phyloP scores from a whole-genome alignment of 192 early-diverging fungal species.

The Coemansia sp. region DNA sequence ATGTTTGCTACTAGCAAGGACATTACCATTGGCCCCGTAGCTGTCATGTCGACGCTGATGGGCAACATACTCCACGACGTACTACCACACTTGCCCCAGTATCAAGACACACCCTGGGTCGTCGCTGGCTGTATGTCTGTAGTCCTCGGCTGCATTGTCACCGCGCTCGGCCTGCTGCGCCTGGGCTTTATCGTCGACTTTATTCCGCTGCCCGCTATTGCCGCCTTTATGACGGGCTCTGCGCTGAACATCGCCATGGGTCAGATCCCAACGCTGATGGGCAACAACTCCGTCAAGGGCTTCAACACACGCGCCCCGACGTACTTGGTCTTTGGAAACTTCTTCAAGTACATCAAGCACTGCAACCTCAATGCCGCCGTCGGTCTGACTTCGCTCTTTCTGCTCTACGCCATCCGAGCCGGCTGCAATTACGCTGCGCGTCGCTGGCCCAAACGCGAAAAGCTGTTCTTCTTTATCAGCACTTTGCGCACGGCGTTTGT shows the following conservation, averaged over 20 bases:
- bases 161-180: constrained; percentile 75
- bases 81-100: constrained; percentile 43
- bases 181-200: constrained; percentile 89
- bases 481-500: constrained; percentile 76
- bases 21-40: constrained; percentile 74
- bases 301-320: constrained; percentile 70
- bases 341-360: constrained; percentile 55
- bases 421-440: constrained; percentile 33
- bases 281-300: constrained; percentile 65
- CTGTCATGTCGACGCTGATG: constrained; percentile 78
- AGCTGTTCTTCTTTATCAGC: constrained; percentile 65
- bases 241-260: constrained; percentile 79
- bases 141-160: constrained; percentile 72
- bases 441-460: constrained; percentile 54
- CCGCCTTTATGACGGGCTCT: constrained; percentile 87
- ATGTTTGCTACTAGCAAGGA: constrained; percentile 76
- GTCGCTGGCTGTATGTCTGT: constrained; percentile 64
- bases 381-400: constrained; percentile 52
- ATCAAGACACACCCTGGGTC: constrained; percentile 60
- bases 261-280: constrained; percentile 80
- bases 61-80: constrained; percentile 63
- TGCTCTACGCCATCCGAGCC: constrained; percentile 54
- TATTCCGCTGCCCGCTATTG: constrained; percentile 80
- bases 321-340: constrained; percentile 79
- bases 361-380: constrained; percentile 54